Evolutionary conservation across 257 asterid genomes (phyloP).

Genomic region (Eucommia ulmoides): DNA sequence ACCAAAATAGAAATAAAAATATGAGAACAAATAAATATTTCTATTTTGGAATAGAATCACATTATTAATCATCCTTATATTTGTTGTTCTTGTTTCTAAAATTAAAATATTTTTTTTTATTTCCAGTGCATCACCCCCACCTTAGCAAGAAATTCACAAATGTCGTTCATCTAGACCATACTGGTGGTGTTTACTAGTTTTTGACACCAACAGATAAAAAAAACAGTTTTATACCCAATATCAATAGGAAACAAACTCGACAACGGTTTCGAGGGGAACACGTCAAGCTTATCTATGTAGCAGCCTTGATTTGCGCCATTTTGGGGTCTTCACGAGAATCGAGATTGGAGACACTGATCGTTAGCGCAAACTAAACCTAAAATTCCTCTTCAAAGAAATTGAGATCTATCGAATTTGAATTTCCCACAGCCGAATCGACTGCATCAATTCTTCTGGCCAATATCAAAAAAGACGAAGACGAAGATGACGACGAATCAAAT

Average conservation of each 20-base stretch:
- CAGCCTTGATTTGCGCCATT: constrained; percentile 76
- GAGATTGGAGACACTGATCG: constrained; percentile 91
- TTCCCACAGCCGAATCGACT: constrained; percentile 3
- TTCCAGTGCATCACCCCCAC: too few species aligned
- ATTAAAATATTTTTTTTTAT: too few species aligned
- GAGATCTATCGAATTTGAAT: constrained; percentile 19
- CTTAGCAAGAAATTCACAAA: too few species aligned
- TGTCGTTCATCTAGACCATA: too few species aligned
- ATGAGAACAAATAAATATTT: too few species aligned
- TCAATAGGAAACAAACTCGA: constrained; percentile 67
- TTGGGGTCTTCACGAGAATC: constrained; percentile 64
- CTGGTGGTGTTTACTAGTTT: too few species aligned
- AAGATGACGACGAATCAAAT: not conserved
- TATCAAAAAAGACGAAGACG: constrained; percentile 10
- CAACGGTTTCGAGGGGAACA: constrained; percentile 48
- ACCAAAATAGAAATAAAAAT: too few species aligned
- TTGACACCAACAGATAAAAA: too few species aligned
- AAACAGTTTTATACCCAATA: constrained; percentile 50
- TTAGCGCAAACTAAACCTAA: constrained; percentile 91
- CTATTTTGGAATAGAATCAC: too few species aligned
- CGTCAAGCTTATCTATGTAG: constrained; percentile 89
- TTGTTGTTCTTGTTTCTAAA: too few species aligned
- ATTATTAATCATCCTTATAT: too few species aligned
- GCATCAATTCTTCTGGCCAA: constrained; percentile 2
- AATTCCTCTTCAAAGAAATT: constrained; percentile 93